Conservation (phyloP, 1,139 yeast species). For the Saccharomyces hybrid region DNA sequence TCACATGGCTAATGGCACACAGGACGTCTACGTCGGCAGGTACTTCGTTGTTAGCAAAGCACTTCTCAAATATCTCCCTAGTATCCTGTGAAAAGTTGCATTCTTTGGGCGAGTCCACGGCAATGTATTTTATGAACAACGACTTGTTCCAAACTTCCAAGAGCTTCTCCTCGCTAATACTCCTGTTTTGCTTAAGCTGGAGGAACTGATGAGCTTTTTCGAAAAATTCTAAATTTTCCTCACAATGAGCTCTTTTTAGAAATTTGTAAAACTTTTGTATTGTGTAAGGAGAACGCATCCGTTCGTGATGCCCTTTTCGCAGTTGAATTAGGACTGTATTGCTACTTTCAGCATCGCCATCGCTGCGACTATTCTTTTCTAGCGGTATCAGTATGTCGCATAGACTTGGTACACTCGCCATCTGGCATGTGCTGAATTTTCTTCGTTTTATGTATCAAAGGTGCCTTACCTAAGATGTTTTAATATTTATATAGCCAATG, state of each 20-base stretch:
- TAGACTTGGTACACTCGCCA: constrained; percentile 12
- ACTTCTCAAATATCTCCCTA: constrained; percentile 17
- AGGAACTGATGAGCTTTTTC: constrained; percentile 8
- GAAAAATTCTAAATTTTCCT: constrained; percentile 27
- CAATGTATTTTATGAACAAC: constrained; percentile 21
- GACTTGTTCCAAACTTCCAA: constrained; percentile 19
- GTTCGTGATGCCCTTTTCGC: background rate
- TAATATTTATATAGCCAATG: background rate
- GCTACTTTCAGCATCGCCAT: constrained; percentile 4
- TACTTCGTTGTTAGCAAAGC: constrained; percentile 9
- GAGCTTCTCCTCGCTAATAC: constrained; percentile 1
- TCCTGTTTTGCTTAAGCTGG: constrained; percentile 6
- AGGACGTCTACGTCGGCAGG: constrained; percentile 19
- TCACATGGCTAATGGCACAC: constrained; percentile 23
- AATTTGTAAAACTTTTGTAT: constrained; percentile 20
- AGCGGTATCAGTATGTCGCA: constrained; percentile 12
- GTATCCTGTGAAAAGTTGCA: constrained; percentile 28
- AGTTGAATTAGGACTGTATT: background rate
- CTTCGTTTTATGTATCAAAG: background rate
- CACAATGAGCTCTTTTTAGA: constrained; percentile 24
- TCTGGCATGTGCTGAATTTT: background rate
- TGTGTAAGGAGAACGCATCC: constrained; percentile 11
- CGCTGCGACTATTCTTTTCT: background rate
- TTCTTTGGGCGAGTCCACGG: constrained; percentile 25
- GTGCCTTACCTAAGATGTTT: background rate